Conservation (phyloP, 331 rosid genomes). For the Phaseolus coccineus region DNA sequence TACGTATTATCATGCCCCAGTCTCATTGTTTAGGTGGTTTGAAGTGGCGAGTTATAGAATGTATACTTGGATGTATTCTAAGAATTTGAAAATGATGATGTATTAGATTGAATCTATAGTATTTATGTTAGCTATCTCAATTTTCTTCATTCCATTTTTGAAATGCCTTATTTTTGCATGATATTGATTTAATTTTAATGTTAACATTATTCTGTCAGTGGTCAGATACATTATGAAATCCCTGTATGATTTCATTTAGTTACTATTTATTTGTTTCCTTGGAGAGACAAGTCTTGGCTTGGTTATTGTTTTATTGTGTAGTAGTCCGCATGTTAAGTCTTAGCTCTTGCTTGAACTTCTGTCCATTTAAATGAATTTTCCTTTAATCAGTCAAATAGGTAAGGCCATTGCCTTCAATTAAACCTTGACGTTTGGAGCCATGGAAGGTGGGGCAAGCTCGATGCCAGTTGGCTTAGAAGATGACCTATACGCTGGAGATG, state of each 20-base stretch:
- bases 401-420: conserved; percentile 34
- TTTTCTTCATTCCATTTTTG: background rate
- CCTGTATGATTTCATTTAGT: conserved; percentile 17
- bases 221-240: background rate
- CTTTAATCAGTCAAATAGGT: conserved; percentile 57
- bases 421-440: conserved; percentile 39
- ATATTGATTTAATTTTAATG: conserved; percentile 1
- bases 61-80: conserved; percentile 14
- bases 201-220: background rate
- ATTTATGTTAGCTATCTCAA: background rate
- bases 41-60: conserved; percentile 11
- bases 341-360: background rate
- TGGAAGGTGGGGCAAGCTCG: background rate
- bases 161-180: conserved; percentile 12
- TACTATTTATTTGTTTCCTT: background rate
- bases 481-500: conserved; percentile 35
- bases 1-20: conserved; percentile 5
- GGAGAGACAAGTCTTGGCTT: background rate
- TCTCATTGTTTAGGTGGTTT: conserved; percentile 10
- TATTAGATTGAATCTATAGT: background rate
- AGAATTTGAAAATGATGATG: conserved; percentile 20
- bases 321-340: conserved; percentile 1
- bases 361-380: conserved; percentile 23
- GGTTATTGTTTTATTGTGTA: conserved; percentile 14
- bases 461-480: conserved; percentile 12